Evolutionary conservation across 2,329 filamentous ascomycete species (phyloP), one percentile per base, ranked within the genome.

Genomic region (Pestalotiopsis sp.): DNA sequence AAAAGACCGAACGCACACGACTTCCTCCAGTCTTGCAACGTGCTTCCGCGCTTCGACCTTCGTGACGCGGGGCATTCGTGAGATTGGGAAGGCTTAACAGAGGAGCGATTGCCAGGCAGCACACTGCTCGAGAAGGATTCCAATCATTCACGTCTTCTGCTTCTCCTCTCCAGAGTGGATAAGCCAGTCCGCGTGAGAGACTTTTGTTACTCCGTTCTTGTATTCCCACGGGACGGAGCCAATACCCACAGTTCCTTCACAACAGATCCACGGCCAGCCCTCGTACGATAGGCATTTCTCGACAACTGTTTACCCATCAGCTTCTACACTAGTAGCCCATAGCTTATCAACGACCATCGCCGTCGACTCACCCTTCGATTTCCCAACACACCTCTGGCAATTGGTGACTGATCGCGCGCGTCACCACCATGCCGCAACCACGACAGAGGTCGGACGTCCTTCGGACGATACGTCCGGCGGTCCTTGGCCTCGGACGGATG

Each of bases 381-480:
- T 5, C 9, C 44, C 44, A n/a, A 52, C 6, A 52, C 44, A 52
- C 17, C 44, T n/a, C 20, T 20, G 44, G 20, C 44, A 52, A 52
- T 22, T 52, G 14, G 44, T 52, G 44, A 52, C 17, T 52, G 44
- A 20, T 52, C 20, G 44, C 44, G 44, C 44, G 44, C 44, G 44
- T 52, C n/a, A 14, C 14, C 24, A 66, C 52, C 20, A 66, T 66
- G 64, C 55, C 40, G 22, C 64, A 52, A 39, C 35, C 26, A 56
- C 64, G 64, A 44, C 35, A 24, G 22, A 48, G 35, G n/a, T 26
- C 30, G 22, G 59, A 66, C 64, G 64, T 58, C 10, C 52, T 67
- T 17, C 66, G 64, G 30, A 67, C 64, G 11, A 38, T 69, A 6
- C 68, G 68, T 52, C 68, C 66, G 40, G 68, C 55, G 20, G 40